Base-by-base conservation (phyloP, 2,329 filamentous ascomycete genomes). In the Ustulina deusta region DNA sequence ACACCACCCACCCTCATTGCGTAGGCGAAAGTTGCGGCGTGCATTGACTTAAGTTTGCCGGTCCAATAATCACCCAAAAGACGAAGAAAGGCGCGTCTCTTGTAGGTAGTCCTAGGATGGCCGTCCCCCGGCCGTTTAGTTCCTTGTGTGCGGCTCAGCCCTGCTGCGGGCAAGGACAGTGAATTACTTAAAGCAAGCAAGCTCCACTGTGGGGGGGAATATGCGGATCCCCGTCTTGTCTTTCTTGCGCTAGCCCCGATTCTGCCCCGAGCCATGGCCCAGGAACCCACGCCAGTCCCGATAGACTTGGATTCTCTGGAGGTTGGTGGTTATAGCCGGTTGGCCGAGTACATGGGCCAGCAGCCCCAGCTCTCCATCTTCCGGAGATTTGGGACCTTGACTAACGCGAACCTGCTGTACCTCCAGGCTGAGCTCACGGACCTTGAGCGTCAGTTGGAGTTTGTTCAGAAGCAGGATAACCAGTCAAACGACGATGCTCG, bases 361-460 rank as follows among this genome's bases (percentile, higher is more conserved):
- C 54, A 70, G 15, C 65, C 65, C 15, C 52, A 70, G 49, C 59
- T 68, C 11, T 58, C 57, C 36, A 70, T 70, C 46, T 60, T 60
- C 32, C 42, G 65, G 38, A 61, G 68, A 49, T 70, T 65, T 29
- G 55, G 34, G 13, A 25, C 61, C 15, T 63, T 70, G 13, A 34
- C 58, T 15, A 63, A 66, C 20, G 27, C 44, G 40, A 70, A 38
- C 11, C 51, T 70, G 2, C 40, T 70, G 3, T 70, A 65, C 49
- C 42, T 52, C 22, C 65, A 70, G 1, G 68, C 68, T 7, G 62
- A 70, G 29, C 57, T 70, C 25, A 38, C 65, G 1, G 57, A 68
- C 0, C 58, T 70, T 15, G 65, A 70, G 38, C 6, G 44, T 20
- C 49, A 46, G 2, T 9, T 70, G 22, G 13, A 63, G 27, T 40